Evolutionary conservation across 495 filamentous ascomycete species (phyloP).

Genomic region (Tuber umbilicatum): DNA sequence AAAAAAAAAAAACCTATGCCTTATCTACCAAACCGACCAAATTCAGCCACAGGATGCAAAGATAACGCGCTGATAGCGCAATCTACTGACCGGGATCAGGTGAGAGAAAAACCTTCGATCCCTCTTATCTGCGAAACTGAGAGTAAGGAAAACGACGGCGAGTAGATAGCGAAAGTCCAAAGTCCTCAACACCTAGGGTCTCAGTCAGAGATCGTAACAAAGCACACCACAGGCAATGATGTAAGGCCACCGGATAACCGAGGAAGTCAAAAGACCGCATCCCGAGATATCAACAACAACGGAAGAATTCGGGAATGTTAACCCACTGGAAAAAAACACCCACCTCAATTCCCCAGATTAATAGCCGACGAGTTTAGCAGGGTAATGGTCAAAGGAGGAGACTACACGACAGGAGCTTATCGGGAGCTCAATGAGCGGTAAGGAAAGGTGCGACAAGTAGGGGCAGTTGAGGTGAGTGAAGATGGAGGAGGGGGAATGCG

Average conservation of each 20-base stretch:
- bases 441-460: background rate
- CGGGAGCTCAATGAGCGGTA: background rate
- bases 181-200: background rate
- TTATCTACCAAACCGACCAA: background rate
- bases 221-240: background rate
- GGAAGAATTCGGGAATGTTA: background rate
- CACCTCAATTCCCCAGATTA: background rate
- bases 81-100: background rate
- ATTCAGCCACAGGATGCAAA: background rate
- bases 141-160: background rate
- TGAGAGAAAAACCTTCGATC: background rate
- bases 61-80: background rate
- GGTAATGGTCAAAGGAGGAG: background rate
- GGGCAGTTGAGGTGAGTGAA: background rate
- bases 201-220: background rate
- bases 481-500: background rate
- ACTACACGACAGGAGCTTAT: background rate
- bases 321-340: background rate
- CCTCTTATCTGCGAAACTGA: background rate
- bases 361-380: background rate
- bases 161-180: background rate
- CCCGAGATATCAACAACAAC: background rate
- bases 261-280: background rate
- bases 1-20: background rate
- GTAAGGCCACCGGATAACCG: constrained; percentile 1